phyloP scores from a whole-genome alignment of 139 green algal species.

The Desmodesmus armatus region DNA sequence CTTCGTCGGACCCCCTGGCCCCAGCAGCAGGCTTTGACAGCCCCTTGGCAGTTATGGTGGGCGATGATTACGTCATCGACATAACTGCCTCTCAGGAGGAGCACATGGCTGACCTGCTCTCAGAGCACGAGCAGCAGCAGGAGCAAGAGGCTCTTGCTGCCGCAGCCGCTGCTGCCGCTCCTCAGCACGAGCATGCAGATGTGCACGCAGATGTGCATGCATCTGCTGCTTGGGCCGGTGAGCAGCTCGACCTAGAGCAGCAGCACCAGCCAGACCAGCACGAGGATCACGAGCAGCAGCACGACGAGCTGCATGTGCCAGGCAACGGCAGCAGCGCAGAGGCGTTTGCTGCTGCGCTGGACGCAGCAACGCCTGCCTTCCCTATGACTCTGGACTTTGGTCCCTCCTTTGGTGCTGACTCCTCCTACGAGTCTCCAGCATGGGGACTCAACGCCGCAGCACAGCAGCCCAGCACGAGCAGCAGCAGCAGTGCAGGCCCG shows the following conservation, averaged over 20 bases:
- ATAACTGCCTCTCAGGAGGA: no score
- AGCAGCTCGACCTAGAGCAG: not conserved
- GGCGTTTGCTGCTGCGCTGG: no score
- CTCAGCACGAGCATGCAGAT: no score
- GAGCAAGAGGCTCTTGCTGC: not conserved
- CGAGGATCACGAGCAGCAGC: not conserved
- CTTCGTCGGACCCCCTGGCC: not conserved
- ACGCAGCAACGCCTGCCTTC: no score
- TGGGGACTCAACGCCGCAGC: no score
- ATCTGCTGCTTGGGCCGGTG: no score
- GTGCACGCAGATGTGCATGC: no score
- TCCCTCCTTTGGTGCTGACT: no score
- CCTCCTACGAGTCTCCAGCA: no score
- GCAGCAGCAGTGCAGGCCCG: not conserved
- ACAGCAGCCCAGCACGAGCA: conserved; percentile 15
- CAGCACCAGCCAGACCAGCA: not conserved
- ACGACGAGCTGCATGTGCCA: not conserved
- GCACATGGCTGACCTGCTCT: no score
- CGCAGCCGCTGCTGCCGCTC: not conserved
- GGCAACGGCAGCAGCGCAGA: conserved; percentile 7
- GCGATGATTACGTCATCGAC: not conserved
- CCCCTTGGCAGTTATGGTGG: not conserved
- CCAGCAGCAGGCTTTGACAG: conserved; percentile 8
- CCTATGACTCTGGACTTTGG: no score
- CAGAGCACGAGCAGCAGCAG: not conserved